Percentiles rank a stretch among this genome's conserved stretches.
Evolutionary conservation across 2,329 filamentous ascomycete species (phyloP).

Genomic region (Penicillium sp.): DNA sequence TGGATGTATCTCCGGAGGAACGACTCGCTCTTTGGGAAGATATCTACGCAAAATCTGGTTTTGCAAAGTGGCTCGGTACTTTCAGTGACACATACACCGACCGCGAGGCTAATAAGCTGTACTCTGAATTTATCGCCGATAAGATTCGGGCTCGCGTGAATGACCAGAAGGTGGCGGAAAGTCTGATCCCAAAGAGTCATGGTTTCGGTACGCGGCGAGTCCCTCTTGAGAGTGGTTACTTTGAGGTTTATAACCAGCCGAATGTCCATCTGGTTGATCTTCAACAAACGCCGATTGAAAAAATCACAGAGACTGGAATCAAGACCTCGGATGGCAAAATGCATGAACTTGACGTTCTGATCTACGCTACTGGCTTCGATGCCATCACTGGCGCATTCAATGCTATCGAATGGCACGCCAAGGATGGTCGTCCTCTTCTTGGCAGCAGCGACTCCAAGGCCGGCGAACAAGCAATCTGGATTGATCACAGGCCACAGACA

Average conservation of each 20-base stretch:
- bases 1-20: slow-evolving; percentile 25
- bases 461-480: slow-evolving; percentile 31
- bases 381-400: slow-evolving; percentile 50
- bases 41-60: slow-evolving; percentile 27
- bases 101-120: slow-evolving; percentile 27
- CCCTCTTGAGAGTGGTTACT: slow-evolving; percentile 37
- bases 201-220: slow-evolving; percentile 28
- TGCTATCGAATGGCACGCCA: slow-evolving; percentile 48
- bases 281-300: slow-evolving; percentile 26
- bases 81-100: slow-evolving; percentile 29
- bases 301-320: slow-evolving; percentile 43
- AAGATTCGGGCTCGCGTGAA: slow-evolving; percentile 29
- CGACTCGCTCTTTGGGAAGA: slow-evolving; percentile 23
- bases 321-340: slow-evolving; percentile 44
- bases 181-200: slow-evolving; percentile 29
- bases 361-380: slow-evolving; percentile 56
- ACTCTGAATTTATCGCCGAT: slow-evolving; percentile 29
- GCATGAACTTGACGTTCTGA: slow-evolving; percentile 51
- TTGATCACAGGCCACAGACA: slow-evolving; percentile 41
- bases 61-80: slow-evolving; percentile 30
- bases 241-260: slow-evolving; percentile 43
- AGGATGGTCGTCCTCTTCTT: slow-evolving; percentile 41
- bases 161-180: slow-evolving; percentile 25
- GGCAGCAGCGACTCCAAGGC: slow-evolving; percentile 27
- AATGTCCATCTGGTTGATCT: slow-evolving; percentile 44